Evolutionary conservation across 2,329 filamentous ascomycete genomes (phyloP).

Genomic region (Talaromyces sp.): DNA sequence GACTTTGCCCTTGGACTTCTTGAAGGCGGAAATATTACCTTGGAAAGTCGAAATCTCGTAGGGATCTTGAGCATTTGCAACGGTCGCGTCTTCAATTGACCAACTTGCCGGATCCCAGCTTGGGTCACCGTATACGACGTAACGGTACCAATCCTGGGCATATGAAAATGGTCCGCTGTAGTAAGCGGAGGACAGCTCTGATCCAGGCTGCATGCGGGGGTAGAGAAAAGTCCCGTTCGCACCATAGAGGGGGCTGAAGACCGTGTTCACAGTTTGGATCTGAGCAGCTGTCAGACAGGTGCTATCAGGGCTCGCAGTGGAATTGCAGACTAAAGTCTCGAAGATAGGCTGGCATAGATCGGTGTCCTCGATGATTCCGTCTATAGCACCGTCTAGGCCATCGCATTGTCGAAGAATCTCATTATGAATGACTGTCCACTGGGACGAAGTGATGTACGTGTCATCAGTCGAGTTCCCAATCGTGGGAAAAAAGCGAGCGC

Average conservation of each 20-base stretch:
- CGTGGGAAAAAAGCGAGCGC: constrained; percentile 31
- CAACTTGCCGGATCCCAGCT: constrained; percentile 31
- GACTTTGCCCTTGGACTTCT: constrained; percentile 41
- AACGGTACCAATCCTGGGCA: constrained; percentile 21
- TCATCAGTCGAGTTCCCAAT: constrained; percentile 32
- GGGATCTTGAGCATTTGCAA: constrained; percentile 31
- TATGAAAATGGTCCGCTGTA: constrained; percentile 15
- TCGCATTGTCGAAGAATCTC: constrained; percentile 10
- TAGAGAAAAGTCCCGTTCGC: constrained; percentile 21
- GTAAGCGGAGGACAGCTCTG: constrained; percentile 4
- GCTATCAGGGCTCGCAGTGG: constrained; percentile 9
- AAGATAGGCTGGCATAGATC: constrained; percentile 1
- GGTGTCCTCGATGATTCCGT: constrained; percentile 20
- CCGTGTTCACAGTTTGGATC: constrained; percentile 6
- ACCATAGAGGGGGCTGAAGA: constrained; percentile 12
- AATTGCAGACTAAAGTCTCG: constrained; percentile 5
- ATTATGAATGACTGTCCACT: constrained; percentile 16
- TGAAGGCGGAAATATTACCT: constrained; percentile 47
- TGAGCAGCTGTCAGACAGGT: constrained; percentile 2
- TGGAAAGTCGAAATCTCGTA: constrained; percentile 27
- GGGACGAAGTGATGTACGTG: constrained; percentile 23
- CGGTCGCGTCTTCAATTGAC: constrained; percentile 10
- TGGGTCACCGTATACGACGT: constrained; percentile 31
- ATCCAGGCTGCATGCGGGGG: constrained; percentile 18
- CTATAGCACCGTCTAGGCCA: constrained; percentile 9